Conservation (phyloP, 768 basidiomycete genomes). For the Amanita pallidorosea region DNA sequence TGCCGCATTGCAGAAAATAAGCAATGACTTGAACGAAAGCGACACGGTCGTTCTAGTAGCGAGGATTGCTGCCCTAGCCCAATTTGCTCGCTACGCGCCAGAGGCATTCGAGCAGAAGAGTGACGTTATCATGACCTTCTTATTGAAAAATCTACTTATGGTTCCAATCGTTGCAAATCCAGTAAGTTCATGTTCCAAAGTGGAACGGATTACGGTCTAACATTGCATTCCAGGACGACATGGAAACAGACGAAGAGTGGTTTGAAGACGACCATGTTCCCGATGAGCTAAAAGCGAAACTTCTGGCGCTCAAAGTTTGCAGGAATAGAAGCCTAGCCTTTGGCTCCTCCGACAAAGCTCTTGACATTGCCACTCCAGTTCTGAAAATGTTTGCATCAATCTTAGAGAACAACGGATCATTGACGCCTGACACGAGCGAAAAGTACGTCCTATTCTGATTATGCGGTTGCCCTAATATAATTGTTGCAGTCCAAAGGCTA, state of each 20-base stretch:
- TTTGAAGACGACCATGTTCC: slow-evolving; percentile 53
- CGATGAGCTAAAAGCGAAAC: slow-evolving; percentile 51
- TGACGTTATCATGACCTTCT: slow-evolving; percentile 59
- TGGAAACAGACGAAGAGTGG: slow-evolving; percentile 69
- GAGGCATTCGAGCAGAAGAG: slow-evolving; percentile 73
- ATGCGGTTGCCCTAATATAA: too few species aligned
- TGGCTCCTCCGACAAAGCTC: slow-evolving; percentile 41
- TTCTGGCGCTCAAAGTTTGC: slow-evolving; percentile 71
- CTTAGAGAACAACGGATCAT: slow-evolving; percentile 58
- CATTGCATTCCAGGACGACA: slow-evolving; percentile 35
- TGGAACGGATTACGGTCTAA: background rate
- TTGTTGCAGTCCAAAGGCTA: slow-evolving; percentile 39
- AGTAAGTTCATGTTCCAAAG: slow-evolving; percentile 23
- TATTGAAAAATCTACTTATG: slow-evolving; percentile 66
- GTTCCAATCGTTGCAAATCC: slow-evolving; percentile 32
- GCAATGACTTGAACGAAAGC: background rate
- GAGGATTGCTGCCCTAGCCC: slow-evolving; percentile 60
- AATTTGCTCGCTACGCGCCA: slow-evolving; percentile 59
- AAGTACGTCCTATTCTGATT: slow-evolving; percentile 24
- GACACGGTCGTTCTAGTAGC: slow-evolving; percentile 34
- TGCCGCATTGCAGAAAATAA: slow-evolving; percentile 24
- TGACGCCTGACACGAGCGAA: slow-evolving; percentile 33
- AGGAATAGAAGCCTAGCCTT: slow-evolving; percentile 73
- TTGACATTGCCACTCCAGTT: slow-evolving; percentile 64
- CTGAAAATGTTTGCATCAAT: slow-evolving; percentile 66